Evolutionary conservation across 371 early-diverging fungal genomes (phyloP), one percentile per base, ranked within the genome.

Genomic region (Mortierella sp.): DNA sequence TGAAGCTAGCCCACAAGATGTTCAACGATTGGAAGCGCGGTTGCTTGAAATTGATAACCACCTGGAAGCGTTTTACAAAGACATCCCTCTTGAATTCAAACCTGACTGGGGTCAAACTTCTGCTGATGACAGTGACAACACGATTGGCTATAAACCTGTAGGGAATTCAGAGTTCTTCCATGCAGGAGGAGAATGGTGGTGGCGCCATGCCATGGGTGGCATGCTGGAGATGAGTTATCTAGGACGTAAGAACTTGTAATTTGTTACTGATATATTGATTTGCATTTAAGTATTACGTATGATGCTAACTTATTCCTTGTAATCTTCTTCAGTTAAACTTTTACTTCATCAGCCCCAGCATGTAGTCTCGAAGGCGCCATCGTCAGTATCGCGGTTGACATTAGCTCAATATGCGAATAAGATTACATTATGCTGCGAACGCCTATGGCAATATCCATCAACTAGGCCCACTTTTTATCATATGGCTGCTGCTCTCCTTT

Each of bases 171-270:
- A 80, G 62, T 75, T 75, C 43, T 80, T 80, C 55, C 67, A 67
- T 26, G 68, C 75, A 12, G 81, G 81, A 0, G 81, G 81, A 47
- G 81, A 80, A 26, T 80, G 81, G 81, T 80, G 81, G 81, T 75
- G 75, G 81, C 81, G 75, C 10, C 81, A 80, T 65, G 64, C 71
- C 1, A 56, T 71, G 55, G 81, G 81, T 5, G 57, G 71, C 12
- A 23, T 80, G 61, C 59, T 70, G 7, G 81, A 80, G 34, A 61
- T 80, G 68, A 64, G 67, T 28, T 80, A 80, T 23, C 47, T 42
- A 28, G 68, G 57, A 1, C 75, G 81, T 80, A 80, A 75, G 75
- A 29, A 26, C 31, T 45, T 45, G 29, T 31, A n/a, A 43, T 49
- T 32, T 40, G n/a, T n/a, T n/a, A n/a, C n/a, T n/a, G n/a, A n/a